These are phyloP conservation scores for Eucalyptus curtisii DNA, from an alignment of 345 rosid genomes.

Conservation along the genomic window DNA sequence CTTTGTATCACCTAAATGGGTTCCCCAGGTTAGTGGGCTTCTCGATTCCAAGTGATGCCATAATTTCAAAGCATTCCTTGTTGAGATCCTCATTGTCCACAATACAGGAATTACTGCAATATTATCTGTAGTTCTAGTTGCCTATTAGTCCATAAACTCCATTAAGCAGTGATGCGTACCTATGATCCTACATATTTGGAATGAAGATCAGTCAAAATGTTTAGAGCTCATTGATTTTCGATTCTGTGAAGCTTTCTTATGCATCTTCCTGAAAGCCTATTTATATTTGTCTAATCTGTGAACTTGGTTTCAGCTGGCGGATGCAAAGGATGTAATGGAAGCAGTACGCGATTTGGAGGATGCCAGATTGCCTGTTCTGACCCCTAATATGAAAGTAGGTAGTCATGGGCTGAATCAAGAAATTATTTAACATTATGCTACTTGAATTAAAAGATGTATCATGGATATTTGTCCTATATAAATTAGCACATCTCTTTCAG, in stretches of 20 bases:
- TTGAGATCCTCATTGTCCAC: not conserved
- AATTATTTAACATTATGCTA: not conserved
- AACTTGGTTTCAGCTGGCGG: conserved; percentile 32
- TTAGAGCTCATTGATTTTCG: not conserved
- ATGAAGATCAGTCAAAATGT: not conserved
- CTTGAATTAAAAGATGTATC: not conserved
- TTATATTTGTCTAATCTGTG: not conserved
- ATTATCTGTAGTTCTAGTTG: not conserved
- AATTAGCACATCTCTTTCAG: conserved; percentile 12
- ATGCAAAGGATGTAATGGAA: conserved; percentile 66
- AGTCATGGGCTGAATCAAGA: not conserved
- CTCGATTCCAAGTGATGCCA: not conserved
- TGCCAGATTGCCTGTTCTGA: conserved; percentile 50
- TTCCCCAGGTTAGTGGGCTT: conserved; percentile 44
- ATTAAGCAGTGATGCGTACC: not conserved
- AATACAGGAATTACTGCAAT: not conserved
- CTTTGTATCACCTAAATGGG: conserved; percentile 84
- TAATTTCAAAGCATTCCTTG: not conserved
- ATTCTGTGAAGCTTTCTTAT: not conserved
- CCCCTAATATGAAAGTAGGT: conserved; percentile 63
- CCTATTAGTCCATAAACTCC: not conserved
- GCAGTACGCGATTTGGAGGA: conserved; percentile 28
- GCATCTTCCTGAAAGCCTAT: not conserved
- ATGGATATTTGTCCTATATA: not conserved
- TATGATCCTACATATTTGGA: not conserved